These are phyloP conservation scores for Metschnikowia hibisci DNA, from an alignment of 805 yeast genomes.

Conservation along the genomic window DNA sequence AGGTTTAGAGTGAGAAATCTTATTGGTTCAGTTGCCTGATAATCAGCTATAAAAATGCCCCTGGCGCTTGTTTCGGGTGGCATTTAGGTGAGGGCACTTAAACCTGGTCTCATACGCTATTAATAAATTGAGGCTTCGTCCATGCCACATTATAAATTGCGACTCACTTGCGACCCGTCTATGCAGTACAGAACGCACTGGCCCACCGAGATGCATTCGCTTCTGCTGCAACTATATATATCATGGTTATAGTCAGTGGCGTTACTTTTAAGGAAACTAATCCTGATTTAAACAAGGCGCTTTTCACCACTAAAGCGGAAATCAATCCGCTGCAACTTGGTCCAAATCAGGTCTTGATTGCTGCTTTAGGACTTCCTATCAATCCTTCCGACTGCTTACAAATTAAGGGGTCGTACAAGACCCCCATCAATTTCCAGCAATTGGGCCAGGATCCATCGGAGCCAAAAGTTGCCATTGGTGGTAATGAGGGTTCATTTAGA, in stretches of 20 bases:
- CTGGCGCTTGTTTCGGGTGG: too few species aligned
- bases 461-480: constrained; percentile 59
- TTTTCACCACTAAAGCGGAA: constrained; percentile 19
- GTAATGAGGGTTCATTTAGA: constrained; percentile 91
- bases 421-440: constrained; percentile 48
- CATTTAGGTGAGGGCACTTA: too few species aligned
- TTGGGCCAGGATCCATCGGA: constrained; percentile 39
- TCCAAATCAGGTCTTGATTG: constrained; percentile 50
- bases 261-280: constrained; percentile 24
- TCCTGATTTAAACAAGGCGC: constrained; percentile 18
- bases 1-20: too few species aligned
- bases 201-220: not conserved
- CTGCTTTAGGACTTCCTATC: constrained; percentile 75
- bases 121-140: too few species aligned
- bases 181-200: too few species aligned
- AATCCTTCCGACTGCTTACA: constrained; percentile 91
- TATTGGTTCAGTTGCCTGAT: too few species aligned
- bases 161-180: too few species aligned
- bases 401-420: constrained; percentile 81
- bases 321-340: constrained; percentile 22
- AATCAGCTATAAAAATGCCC: too few species aligned
- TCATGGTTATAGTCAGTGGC: constrained; percentile 22
- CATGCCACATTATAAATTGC: too few species aligned
- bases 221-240: not conserved
- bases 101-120: too few species aligned